A percentile compares a stretch with the other conserved stretches of the same genome.
These are phyloP conservation scores for Coemansia reversa DNA, from an alignment of 192 early-diverging fungal species.

Conservation along the genomic window DNA sequence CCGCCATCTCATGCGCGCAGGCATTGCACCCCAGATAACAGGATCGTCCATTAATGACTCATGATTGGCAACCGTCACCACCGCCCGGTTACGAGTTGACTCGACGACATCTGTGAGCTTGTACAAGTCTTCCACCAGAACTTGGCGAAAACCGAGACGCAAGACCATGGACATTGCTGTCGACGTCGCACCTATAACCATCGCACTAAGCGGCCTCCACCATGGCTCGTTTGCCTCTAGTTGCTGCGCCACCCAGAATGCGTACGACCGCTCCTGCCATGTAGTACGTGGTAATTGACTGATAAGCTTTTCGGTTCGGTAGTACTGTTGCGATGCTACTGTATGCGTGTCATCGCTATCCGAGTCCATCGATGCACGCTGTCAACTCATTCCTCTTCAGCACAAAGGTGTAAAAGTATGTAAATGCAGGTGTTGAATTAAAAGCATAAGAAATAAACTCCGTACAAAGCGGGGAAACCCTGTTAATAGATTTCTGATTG, in stretches of 20 bases:
- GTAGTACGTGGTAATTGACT: slow-evolving; percentile 25
- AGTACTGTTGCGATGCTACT: not conserved
- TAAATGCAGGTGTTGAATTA: too few species aligned
- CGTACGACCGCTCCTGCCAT: slow-evolving; percentile 45
- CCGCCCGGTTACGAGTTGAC: slow-evolving; percentile 56
- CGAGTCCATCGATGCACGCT: too few species aligned
- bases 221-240: slow-evolving; percentile 20
- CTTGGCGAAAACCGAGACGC: slow-evolving; percentile 35
- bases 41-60: slow-evolving; percentile 74
- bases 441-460: too few species aligned
- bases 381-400: too few species aligned
- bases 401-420: too few species aligned
- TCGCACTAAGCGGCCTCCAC: slow-evolving; percentile 48
- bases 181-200: slow-evolving; percentile 25
- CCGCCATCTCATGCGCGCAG: slow-evolving; percentile 54
- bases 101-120: slow-evolving; percentile 59
- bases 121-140: slow-evolving; percentile 58
- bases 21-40: slow-evolving; percentile 71
- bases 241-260: slow-evolving; percentile 45
- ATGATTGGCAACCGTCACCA: slow-evolving; percentile 79
- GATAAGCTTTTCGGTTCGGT: slow-evolving; percentile 22
- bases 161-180: slow-evolving; percentile 25
- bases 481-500: too few species aligned
- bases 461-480: too few species aligned
- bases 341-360: too few species aligned